Percentiles rank a stretch among this genome's conserved stretches.
These are phyloP conservation scores for Umbellularia californica DNA, from an alignment of 164 flowering plant species.

Conservation along the genomic window DNA sequence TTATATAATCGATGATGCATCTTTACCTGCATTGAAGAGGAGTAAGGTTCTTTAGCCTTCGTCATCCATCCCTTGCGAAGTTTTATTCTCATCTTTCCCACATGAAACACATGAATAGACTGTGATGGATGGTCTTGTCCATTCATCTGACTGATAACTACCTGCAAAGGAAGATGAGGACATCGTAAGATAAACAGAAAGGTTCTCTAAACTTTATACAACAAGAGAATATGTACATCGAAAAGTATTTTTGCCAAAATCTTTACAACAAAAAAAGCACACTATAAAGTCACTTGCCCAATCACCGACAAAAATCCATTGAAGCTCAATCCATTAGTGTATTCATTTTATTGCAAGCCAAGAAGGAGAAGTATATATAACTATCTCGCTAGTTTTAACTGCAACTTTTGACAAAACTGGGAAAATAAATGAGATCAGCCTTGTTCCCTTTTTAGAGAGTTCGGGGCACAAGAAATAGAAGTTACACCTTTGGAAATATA, in stretches of 20 bases:
- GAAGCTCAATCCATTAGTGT: no score
- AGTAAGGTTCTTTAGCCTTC: conserved; percentile 79
- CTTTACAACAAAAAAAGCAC: neutral
- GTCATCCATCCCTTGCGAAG: conserved; percentile 80
- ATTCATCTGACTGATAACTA: conserved; percentile 80
- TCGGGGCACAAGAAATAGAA: no score
- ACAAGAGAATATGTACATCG: neutral
- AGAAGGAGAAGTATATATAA: no score
- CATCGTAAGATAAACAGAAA: neutral
- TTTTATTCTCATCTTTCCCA: conserved; percentile 95
- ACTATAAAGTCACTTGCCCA: no score
- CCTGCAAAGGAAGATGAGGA: conserved; percentile 38
- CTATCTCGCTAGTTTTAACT: no score
- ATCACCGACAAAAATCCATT: no score
- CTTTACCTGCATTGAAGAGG: conserved; percentile 66
- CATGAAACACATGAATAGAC: conserved; percentile 71
- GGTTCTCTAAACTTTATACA: neutral
- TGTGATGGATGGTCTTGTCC: conserved; percentile 64
- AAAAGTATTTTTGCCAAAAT: neutral
- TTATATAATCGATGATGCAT: neutral
- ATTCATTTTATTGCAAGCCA: no score
- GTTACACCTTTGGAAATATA: no score
- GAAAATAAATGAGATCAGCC: no score
- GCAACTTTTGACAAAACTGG: no score
- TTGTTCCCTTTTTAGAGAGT: no score